Conservation (phyloP, 352 stramenopile species). For the Phytophthora cactorum region DNA sequence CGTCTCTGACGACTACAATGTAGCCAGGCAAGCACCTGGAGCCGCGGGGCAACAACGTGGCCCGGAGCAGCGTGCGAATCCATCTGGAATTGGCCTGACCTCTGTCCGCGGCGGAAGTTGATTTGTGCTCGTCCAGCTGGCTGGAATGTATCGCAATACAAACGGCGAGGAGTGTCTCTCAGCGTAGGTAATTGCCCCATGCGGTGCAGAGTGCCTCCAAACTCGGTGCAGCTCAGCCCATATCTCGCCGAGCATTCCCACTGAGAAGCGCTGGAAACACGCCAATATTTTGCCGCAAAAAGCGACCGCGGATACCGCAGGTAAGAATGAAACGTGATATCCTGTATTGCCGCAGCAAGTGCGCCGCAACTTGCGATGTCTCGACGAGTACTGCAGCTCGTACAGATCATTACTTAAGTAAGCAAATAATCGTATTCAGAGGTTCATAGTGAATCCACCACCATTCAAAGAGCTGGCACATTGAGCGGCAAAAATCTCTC, state of each 20-base stretch:
- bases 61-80: conserved; percentile 1
- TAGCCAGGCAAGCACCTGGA: conserved; percentile 16
- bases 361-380: conserved; percentile 17
- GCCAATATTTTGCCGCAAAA: conserved; percentile 20
- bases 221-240: conserved; percentile 9
- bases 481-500: not conserved
- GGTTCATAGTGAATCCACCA: not conserved
- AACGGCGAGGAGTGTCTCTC: conserved; percentile 14
- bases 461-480: conserved; percentile 1
- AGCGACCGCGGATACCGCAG: conserved; percentile 15
- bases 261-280: conserved; percentile 5
- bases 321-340: conserved; percentile 17
- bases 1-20: not conserved
- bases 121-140: conserved; percentile 34
- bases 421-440: conserved; percentile 18
- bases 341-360: conserved; percentile 2
- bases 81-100: conserved; percentile 34
- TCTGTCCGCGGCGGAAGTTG: conserved; percentile 12
- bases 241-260: conserved; percentile 7
- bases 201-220: conserved; percentile 13
- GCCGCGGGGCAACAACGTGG: conserved; percentile 24
- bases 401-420: not conserved
- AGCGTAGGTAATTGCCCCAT: conserved; percentile 18
- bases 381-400: conserved; percentile 5
- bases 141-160: conserved; percentile 16